Evolutionary conservation across 2,329 filamentous ascomycete species (phyloP).

Genomic region (Laburnicola sp.): DNA sequence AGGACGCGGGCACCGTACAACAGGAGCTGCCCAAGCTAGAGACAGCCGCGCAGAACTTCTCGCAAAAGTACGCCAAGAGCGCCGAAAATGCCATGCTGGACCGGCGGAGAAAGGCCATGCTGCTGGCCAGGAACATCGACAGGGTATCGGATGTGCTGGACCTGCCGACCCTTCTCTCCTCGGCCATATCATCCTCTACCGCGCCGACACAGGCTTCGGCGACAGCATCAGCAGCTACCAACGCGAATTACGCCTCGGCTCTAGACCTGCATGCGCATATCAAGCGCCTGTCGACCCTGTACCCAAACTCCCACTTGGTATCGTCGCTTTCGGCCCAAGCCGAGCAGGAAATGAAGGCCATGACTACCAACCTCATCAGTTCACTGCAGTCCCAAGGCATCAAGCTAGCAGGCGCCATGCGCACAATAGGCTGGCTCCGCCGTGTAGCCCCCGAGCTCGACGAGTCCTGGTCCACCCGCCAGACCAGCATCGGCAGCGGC

Average conservation of each 20-base stretch:
- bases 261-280: slow-evolving; percentile 94
- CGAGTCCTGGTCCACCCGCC: slow-evolving; percentile 39
- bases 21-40: slow-evolving; percentile 78
- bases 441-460: slow-evolving; percentile 82
- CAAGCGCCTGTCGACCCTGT: slow-evolving; percentile 78
- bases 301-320: slow-evolving; percentile 77
- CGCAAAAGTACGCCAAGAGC: slow-evolving; percentile 77
- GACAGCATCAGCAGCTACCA: slow-evolving; percentile 44
- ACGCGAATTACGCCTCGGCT: slow-evolving; percentile 81
- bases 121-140: slow-evolving; percentile 84
- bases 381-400: slow-evolving; percentile 76
- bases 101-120: slow-evolving; percentile 74
- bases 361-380: slow-evolving; percentile 80
- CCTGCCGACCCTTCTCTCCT: slow-evolving; percentile 80
- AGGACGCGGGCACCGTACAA: slow-evolving; percentile 67
- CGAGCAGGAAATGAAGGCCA: slow-evolving; percentile 82
- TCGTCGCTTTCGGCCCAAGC: slow-evolving; percentile 74
- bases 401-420: slow-evolving; percentile 86
- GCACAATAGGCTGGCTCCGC: slow-evolving; percentile 88
- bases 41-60: slow-evolving; percentile 75
- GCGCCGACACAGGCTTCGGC: slow-evolving; percentile 52
- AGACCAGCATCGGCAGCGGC: slow-evolving; percentile 36
- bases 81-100: slow-evolving; percentile 67
- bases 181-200: slow-evolving; percentile 66
- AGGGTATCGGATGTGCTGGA: slow-evolving; percentile 89